Evolutionary conservation across 225 moss, liverwort and hornwort genomes (phyloP), one percentile per base, ranked within the genome.

Genomic region (Neckera pumila): DNA sequence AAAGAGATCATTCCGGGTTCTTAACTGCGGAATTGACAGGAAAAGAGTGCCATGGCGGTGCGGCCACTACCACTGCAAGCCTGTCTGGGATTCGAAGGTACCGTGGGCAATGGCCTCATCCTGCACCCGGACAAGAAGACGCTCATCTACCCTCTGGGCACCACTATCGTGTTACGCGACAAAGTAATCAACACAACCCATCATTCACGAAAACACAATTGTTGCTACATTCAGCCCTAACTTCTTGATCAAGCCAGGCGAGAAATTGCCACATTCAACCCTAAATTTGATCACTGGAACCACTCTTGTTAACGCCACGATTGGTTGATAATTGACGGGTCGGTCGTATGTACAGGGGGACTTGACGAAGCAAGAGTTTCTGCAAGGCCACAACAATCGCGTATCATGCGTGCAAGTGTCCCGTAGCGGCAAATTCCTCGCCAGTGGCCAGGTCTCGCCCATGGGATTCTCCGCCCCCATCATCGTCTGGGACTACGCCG

Each of bases 401-500:
- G 96, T 99, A 31, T 95, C 97, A 42, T 94, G 97, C 79, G 92
- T 97, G 81, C 85, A 94, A 47, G 90, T 93, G 79, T 99, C 98
- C 36, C 91, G 82, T 54, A 96, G 91, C 77, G 98, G 97, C 54
- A 95, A 95, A 78, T 97, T 92, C 79, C 88, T 99, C 86, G 98
- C 98, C 45, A 99, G 97, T 88, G 98, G 97, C 22, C 98, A 98
- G 93, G 92, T 99, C 80, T 95, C 98, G 49, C 96, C 96, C 51
- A 95, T 96, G 91, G 98, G 98, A 81, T 99, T 99, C 94, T 93
- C 94, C 76, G 97, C 98, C 6, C 94, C 94, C 76, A 99, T 99
- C 81, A 97, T 99, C 33, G 90, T 99, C 51, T 99, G 98, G 98
- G 97, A 99, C 69, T 96, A 95, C 64, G 93, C 93, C 17, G 90